Percentiles rank a stretch among this genome's conserved stretches.
These are phyloP conservation scores for Pisolithus tinctorius DNA, from an alignment of 768 basidiomycete species.

Conservation along the genomic window DNA sequence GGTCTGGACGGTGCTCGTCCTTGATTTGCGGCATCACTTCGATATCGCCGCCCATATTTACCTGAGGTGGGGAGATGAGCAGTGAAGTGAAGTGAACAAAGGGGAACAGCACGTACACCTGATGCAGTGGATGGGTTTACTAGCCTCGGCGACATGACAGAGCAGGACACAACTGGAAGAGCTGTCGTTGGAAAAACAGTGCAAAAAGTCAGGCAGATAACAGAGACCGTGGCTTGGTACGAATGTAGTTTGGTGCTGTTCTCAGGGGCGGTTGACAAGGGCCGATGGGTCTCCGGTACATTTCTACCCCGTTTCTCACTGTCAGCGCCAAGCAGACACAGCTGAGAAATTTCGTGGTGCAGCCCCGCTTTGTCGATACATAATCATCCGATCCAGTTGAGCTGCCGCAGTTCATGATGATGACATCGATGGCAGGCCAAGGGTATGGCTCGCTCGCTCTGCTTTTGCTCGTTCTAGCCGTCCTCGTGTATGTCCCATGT, in stretches of 20 bases:
- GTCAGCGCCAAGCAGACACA: no score
- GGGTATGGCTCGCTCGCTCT: constrained; percentile 29
- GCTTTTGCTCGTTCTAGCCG: constrained; percentile 39
- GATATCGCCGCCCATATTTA: constrained; percentile 17
- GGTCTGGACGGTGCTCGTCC: constrained; percentile 41
- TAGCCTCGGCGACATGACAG: constrained; percentile 28
- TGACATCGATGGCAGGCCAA: constrained; percentile 9
- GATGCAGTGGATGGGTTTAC: constrained; percentile 1
- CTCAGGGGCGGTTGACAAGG: no score
- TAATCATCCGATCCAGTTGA: no score
- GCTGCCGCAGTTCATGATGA: neutral
- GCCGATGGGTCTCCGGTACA: no score
- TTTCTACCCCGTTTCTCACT: no score
- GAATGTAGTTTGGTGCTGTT: no score
- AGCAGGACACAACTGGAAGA: constrained; percentile 22
- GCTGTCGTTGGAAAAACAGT: no score
- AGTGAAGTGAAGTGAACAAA: neutral
- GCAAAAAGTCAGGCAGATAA: no score
- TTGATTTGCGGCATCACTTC: constrained; percentile 36
- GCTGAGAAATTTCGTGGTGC: no score
- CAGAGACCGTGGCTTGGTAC: no score
- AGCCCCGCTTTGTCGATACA: no score
- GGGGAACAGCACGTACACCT: constrained; percentile 6
- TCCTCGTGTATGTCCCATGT: constrained; percentile 37
- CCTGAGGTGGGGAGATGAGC: neutral